Base-by-base conservation (phyloP, 2,329 filamentous ascomycete species). In the Fusarium nurragi region DNA sequence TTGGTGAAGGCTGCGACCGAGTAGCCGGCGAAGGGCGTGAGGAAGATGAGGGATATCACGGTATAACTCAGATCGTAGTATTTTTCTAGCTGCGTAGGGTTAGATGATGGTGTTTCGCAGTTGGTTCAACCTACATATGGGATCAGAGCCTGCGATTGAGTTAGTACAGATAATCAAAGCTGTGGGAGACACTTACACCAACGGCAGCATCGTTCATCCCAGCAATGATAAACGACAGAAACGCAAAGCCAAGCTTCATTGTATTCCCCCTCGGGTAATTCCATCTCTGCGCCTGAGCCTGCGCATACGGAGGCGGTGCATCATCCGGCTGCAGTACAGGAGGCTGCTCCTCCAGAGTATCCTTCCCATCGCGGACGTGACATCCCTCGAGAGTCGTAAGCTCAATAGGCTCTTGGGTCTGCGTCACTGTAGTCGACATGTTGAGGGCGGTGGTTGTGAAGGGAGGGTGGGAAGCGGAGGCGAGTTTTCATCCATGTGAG, bases 21-120 rank as follows among this genome's bases (percentile, higher is more conserved):
- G 76, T 90, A 91, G 22, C 88, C 88, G 2, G 83, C 78, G 21
- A 90, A 84, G 0, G 88, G 88, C 0, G 86, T 86, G 3, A 91
- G 77, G 73, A 90, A 90, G 43, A 90, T 80, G 6, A 90, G 79
- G 0, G 88, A 88, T 0, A 90, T 82, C 40, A 88, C 73, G 1
- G 86, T 82, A 71, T 89, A 89, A 25, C 77, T 82, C 11, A 89
- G 78, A 22, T 80, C 60, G 72, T 90, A 90, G 76, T 88, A 88
- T 16, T 75, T 75, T 79, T 89, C 86, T 7, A 90, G 79, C 84
- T 87, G 52, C 0, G 8, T 8, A n/a, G 4, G 30, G 22, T 65
- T 12, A 55, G 61, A 32, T 10, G 3, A 6, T 2, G 14, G 12
- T 0, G 1, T 2, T 0, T 6, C 5, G 6, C 1, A 2, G 16